A percentile compares a stretch with the other conserved stretches of the same genome.
phyloP scores from a whole-genome alignment of 495 filamentous ascomycete genomes.

The Penicillium cataractarum region DNA sequence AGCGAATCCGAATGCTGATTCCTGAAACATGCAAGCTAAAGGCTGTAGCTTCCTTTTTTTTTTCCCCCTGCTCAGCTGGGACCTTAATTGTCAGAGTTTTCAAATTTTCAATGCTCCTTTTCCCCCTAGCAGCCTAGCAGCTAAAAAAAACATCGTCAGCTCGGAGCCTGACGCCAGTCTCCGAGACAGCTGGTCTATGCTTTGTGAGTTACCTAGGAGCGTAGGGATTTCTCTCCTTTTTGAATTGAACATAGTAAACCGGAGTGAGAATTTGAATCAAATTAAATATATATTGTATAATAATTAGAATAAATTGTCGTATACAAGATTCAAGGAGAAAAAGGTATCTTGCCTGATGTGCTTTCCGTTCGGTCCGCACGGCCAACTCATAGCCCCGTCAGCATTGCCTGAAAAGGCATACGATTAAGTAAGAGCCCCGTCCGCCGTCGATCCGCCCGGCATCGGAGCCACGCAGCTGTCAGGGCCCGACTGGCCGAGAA shows the following conservation, averaged over 20 bases:
- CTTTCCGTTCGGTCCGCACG: slow-evolving; percentile 32
- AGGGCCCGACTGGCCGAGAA: slow-evolving; percentile 9
- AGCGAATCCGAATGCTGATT: background rate
- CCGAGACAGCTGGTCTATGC: slow-evolving; percentile 12
- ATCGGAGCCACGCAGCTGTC: slow-evolving; percentile 21
- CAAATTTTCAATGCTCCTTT: background rate
- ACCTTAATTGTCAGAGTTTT: background rate
- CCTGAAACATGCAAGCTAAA: background rate
- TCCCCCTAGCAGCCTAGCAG: background rate
- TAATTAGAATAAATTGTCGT: background rate
- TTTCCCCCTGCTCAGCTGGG: background rate
- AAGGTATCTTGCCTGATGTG: slow-evolving; percentile 26
- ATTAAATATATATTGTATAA: too few relatives aligned
- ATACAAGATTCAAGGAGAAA: background rate
- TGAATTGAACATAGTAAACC: background rate
- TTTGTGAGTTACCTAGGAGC: background rate
- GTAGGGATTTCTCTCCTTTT: background rate
- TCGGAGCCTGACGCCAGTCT: slow-evolving; percentile 15
- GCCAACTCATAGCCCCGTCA: slow-evolving; percentile 4
- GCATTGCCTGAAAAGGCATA: slow-evolving; percentile 1
- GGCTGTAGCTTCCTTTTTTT: background rate
- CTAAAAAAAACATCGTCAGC: background rate
- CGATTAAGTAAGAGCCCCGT: background rate
- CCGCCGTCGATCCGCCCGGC: slow-evolving; percentile 17
- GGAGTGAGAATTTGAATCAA: too few relatives aligned